phyloP scores from a whole-genome alignment of 305 asterid species.

The Fraxinus nigra region DNA sequence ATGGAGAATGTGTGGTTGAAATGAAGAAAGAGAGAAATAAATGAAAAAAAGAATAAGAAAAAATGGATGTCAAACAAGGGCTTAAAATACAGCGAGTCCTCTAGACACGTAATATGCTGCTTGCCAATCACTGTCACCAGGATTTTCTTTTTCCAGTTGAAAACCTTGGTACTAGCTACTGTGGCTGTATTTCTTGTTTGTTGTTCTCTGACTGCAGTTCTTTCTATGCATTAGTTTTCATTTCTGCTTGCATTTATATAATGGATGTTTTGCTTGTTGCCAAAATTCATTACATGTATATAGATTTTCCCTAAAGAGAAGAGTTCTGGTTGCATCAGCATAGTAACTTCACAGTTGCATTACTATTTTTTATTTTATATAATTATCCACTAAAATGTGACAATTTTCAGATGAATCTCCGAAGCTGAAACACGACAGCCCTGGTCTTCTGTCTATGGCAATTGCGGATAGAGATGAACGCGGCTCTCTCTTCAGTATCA shows the following conservation, averaged over 20 bases:
- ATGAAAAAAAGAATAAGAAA: too few species aligned
- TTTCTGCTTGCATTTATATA: constrained; percentile 1
- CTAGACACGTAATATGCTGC: neutral
- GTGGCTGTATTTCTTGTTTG: neutral
- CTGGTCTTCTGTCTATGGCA: constrained; percentile 92
- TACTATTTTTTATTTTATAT: neutral
- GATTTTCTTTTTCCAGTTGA: neutral
- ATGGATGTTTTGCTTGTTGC: neutral
- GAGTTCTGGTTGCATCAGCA: neutral
- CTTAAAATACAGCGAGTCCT: neutral
- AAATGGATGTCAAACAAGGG: too few species aligned
- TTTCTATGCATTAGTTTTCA: neutral
- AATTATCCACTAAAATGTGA: constrained; percentile 26
- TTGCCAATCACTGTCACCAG: neutral
- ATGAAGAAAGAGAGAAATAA: too few species aligned
- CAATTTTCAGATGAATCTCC: constrained; percentile 72
- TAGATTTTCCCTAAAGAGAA: neutral
- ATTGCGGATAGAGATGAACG: constrained; percentile 87
- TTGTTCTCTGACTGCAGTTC: neutral
- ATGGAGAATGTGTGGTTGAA: too few species aligned
- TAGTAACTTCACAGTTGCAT: neutral
- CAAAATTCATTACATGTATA: neutral
- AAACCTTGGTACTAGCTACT: neutral
- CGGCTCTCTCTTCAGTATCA: constrained; percentile 77
- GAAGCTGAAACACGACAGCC: constrained; percentile 76